Base-by-base conservation (phyloP, 2,329 filamentous ascomycete genomes). In the Cercospora zeina region DNA sequence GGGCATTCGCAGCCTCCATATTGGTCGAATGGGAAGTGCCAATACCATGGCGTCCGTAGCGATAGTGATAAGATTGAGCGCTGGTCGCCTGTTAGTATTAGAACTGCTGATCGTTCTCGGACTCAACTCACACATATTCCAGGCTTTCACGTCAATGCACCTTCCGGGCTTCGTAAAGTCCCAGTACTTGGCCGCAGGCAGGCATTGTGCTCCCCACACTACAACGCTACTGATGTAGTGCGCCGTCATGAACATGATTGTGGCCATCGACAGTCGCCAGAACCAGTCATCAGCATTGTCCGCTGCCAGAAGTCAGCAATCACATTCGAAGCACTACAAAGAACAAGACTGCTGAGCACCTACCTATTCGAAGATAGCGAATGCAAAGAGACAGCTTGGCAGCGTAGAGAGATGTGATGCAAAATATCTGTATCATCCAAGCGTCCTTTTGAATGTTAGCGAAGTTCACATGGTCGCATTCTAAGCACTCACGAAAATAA, bases 341-440 rank as follows among this genome's bases (percentile, higher is more conserved):
- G 27, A 53, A 8, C 14, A 11, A 36, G 8, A 5, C 13, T 39
- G n/a, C 8, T 11, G 1, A 19, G 14, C 13, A 13, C 39, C 6
- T 49, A 49, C 54, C 55, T 49, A 58, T 58, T 58, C 55, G 55
- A 19, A 58, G 39, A 19, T 58, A 58, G n/a, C 55, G 55, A 21
- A 58, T 49, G 8, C 55, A 58, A 5, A 58, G 27, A 2, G 55
- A 58, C 27, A 58, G 16, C 42, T 58, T 58, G 27, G 49, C 37
- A 6, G 49, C 27, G 39, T 58, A 58, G 1, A 58, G 21, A 14
- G 39, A 49, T 19, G 42, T 58, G 10, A 58, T 8, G 14, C 39
- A 34, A 9, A 49, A 31, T 7, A 58, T 49, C 31, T 47, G 39
- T 16, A 58, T 33, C 3, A 49, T 19, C 37, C 37, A 58, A 14